Conservation (phyloP, 257 asterid genomes). For the Nicotiana tomentosiformis region DNA sequence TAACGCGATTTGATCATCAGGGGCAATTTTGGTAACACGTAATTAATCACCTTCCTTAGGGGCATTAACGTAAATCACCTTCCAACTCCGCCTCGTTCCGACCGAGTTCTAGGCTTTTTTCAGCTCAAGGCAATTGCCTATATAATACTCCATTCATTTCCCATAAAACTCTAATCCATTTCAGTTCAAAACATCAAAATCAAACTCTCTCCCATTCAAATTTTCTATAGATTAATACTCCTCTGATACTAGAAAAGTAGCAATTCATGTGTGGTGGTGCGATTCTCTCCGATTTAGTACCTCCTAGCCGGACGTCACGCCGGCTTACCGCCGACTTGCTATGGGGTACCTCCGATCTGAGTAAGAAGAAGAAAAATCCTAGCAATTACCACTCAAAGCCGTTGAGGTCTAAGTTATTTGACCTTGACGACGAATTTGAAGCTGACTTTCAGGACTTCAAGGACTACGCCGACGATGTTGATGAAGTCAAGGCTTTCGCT, state of each 20-base stretch:
- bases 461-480: slow-evolving; percentile 41
- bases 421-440: slow-evolving; percentile 67
- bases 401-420: slow-evolving; percentile 43
- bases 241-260: too few species aligned
- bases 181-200: neutral
- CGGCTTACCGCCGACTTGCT: slow-evolving; percentile 73
- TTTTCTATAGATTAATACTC: too few species aligned
- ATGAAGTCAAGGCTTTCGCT: slow-evolving; percentile 35
- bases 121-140: neutral
- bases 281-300: slow-evolving; percentile 49
- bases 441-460: slow-evolving; percentile 84
- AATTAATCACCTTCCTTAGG: neutral
- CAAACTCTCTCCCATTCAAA: neutral
- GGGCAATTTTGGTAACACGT: neutral
- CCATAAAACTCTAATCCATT: neutral
- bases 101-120: neutral
- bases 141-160: neutral
- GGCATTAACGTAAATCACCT: neutral
- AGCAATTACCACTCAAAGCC: slow-evolving; percentile 43
- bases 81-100: neutral
- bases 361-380: slow-evolving; percentile 30
- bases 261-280: slow-evolving; percentile 87
- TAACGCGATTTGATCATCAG: neutral
- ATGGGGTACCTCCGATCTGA: slow-evolving; percentile 62
- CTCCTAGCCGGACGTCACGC: slow-evolving; percentile 59